Percentiles rank a stretch among this genome's conserved stretches.
Evolutionary conservation across 495 filamentous ascomycete genomes (phyloP).

Genomic region (Aspergillus asperescens): DNA sequence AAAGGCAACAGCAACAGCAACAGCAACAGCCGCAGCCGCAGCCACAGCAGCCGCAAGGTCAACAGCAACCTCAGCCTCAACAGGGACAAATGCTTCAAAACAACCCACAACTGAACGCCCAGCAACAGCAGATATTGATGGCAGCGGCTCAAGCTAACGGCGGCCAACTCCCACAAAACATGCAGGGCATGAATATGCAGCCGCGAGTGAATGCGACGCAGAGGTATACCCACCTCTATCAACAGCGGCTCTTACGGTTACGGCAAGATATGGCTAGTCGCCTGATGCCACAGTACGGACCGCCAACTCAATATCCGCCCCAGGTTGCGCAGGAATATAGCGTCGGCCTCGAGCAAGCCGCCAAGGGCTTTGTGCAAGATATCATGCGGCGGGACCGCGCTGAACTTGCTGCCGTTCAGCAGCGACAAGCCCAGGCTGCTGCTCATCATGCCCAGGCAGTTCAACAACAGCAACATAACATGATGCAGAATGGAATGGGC

Average conservation of each 20-base stretch:
- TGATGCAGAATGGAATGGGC: constrained; percentile 46
- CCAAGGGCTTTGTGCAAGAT: constrained; percentile 41
- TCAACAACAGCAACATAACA: constrained; percentile 45
- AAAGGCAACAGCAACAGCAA: constrained; percentile 35
- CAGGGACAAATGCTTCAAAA: constrained; percentile 34
- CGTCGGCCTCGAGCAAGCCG: constrained; percentile 32
- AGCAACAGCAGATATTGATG: constrained; percentile 42
- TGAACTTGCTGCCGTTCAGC: constrained; percentile 37
- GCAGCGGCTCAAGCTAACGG: constrained; percentile 40
- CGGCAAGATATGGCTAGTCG: constrained; percentile 39
- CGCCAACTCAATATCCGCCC: constrained; percentile 41
- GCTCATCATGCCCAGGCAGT: constrained; percentile 35
- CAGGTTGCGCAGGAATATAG: constrained; percentile 39
- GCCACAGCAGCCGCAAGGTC: constrained; percentile 18
- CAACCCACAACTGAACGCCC: constrained; percentile 31
- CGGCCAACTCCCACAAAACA: constrained; percentile 33
- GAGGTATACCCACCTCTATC: constrained; percentile 36
- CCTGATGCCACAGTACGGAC: constrained; percentile 37
- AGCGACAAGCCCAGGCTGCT: constrained; percentile 25
- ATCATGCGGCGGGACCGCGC: constrained; percentile 43
- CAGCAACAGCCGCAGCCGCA: constrained; percentile 36
- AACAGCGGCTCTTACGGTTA: constrained; percentile 33
- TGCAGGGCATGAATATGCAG: constrained; percentile 27
- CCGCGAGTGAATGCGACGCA: constrained; percentile 26
- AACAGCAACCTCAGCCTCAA: constrained; percentile 25